These are phyloP conservation scores for Zymoseptoria ardabiliae DNA, from an alignment of 2,329 filamentous ascomycete genomes.

Conservation along the genomic window DNA sequence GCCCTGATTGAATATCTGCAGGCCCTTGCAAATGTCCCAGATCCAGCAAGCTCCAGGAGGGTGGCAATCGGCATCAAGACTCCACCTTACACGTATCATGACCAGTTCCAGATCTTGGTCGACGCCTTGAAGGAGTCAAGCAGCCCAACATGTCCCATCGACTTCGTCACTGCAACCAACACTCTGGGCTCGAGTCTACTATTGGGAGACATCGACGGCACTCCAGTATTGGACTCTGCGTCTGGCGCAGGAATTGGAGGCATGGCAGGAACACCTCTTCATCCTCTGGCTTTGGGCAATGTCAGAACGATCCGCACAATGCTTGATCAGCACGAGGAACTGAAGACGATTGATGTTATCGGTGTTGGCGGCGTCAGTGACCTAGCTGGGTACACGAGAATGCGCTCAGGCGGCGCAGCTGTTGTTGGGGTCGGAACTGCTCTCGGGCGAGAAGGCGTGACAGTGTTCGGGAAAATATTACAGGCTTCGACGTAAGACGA, in stretches of 20 bases:
- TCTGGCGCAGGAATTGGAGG: conserved; percentile 57
- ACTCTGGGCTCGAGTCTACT: conserved; percentile 64
- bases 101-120: conserved; percentile 55
- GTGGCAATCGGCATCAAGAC: conserved; percentile 61
- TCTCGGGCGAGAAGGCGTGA: conserved; percentile 55
- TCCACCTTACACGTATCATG: conserved; percentile 66
- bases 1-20: conserved; percentile 51
- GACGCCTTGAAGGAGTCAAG: conserved; percentile 40
- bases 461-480: conserved; percentile 55
- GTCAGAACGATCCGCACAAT: conserved; percentile 58
- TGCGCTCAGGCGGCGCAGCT: conserved; percentile 58
- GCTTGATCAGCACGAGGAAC: conserved; percentile 44
- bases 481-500: not conserved
- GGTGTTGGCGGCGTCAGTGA: conserved; percentile 68
- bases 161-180: conserved; percentile 68
- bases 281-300: conserved; percentile 68
- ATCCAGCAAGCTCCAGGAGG: conserved; percentile 1
- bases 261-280: conserved; percentile 63
- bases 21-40: conserved; percentile 30
- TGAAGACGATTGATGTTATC: conserved; percentile 56
- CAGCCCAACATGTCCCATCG: conserved; percentile 40
- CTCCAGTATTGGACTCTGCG: conserved; percentile 44
- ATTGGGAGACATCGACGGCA: conserved; percentile 30
- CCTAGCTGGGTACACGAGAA: conserved; percentile 53
- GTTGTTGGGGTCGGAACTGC: conserved; percentile 65